Evolutionary conservation across 2,329 filamentous ascomycete species (phyloP).

Genomic region (Trichoderma aggressivum): DNA sequence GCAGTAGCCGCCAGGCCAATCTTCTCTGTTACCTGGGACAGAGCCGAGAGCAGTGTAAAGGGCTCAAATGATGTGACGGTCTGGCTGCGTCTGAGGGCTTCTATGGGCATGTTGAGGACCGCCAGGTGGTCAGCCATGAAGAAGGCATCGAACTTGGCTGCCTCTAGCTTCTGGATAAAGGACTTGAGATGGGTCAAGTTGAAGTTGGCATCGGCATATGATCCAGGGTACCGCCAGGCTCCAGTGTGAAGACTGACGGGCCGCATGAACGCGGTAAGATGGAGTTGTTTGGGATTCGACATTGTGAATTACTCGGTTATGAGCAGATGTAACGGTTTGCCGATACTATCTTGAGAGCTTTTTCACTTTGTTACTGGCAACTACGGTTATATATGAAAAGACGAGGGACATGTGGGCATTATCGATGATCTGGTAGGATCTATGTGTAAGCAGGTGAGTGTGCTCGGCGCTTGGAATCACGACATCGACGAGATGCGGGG

Average conservation of each 20-base stretch:
- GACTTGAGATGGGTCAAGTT: conserved; percentile 50
- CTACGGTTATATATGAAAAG: background rate
- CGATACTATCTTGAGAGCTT: background rate
- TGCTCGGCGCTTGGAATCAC: conserved; percentile 10
- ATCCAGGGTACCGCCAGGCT: conserved; percentile 54
- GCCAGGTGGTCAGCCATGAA: conserved; percentile 56
- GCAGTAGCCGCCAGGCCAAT: conserved; percentile 54
- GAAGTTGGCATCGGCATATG: conserved; percentile 57
- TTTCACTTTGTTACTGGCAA: background rate
- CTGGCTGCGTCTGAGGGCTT: conserved; percentile 55
- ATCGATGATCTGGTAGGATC: background rate
- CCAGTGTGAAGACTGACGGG: conserved; percentile 55
- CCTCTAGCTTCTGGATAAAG: conserved; percentile 53
- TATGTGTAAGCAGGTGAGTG: background rate
- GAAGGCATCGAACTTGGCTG: conserved; percentile 54
- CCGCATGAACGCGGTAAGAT: conserved; percentile 58
- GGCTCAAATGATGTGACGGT: conserved; percentile 58
- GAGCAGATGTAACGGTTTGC: background rate
- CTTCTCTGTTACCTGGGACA: conserved; percentile 45
- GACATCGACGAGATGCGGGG: conserved; percentile 17
- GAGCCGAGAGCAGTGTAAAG: conserved; percentile 49
- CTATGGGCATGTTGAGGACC: conserved; percentile 54
- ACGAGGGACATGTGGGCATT: background rate
- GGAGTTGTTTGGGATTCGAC: conserved; percentile 37
- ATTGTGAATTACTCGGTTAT: background rate